Conservation (phyloP, 1,284 basidiomycete genomes). For the Pseudozyma tsukubaensis region DNA sequence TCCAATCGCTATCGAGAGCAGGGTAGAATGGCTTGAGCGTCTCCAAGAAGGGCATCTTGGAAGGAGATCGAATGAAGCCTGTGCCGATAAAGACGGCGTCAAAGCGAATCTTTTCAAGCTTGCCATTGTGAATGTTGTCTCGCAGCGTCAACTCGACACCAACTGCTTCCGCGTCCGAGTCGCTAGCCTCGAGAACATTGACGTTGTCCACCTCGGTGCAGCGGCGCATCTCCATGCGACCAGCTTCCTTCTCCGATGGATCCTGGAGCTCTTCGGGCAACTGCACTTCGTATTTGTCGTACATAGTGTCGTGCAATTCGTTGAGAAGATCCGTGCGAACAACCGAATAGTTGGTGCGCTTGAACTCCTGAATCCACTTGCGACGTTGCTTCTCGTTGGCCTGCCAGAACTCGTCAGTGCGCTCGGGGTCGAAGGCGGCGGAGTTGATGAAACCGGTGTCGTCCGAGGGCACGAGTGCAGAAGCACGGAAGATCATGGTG, state of each 20-base stretch:
- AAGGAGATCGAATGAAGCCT: slow-evolving; percentile 57
- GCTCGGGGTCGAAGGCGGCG: slow-evolving; percentile 65
- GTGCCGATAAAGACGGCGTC: slow-evolving; percentile 67
- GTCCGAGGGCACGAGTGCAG: slow-evolving; percentile 65
- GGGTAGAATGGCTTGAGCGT: slow-evolving; percentile 56
- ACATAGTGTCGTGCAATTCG: slow-evolving; percentile 60
- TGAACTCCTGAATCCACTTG: slow-evolving; percentile 63
- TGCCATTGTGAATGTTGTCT: slow-evolving; percentile 37
- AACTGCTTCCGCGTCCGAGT: slow-evolving; percentile 3
- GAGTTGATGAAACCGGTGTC: slow-evolving; percentile 67
- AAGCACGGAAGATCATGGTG: slow-evolving; percentile 64
- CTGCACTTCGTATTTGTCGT: slow-evolving; percentile 59
- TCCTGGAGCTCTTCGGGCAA: slow-evolving; percentile 60
- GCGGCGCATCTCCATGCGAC: slow-evolving; percentile 44
- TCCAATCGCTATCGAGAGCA: slow-evolving; percentile 49
- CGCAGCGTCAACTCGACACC: slow-evolving; percentile 39
- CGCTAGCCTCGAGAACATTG: slow-evolving; percentile 11
- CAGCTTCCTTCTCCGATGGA: slow-evolving; percentile 41
- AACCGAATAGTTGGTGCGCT: slow-evolving; percentile 67
- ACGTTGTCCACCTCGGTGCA: slow-evolving; percentile 45
- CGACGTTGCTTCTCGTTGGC: slow-evolving; percentile 50
- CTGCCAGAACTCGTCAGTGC: slow-evolving; percentile 66
- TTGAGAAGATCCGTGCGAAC: slow-evolving; percentile 62
- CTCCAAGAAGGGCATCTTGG: slow-evolving; percentile 51
- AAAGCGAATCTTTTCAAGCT: slow-evolving; percentile 42